Base-by-base conservation (phyloP, 176 grass and related monocot genomes). In the Avena sativa region DNA sequence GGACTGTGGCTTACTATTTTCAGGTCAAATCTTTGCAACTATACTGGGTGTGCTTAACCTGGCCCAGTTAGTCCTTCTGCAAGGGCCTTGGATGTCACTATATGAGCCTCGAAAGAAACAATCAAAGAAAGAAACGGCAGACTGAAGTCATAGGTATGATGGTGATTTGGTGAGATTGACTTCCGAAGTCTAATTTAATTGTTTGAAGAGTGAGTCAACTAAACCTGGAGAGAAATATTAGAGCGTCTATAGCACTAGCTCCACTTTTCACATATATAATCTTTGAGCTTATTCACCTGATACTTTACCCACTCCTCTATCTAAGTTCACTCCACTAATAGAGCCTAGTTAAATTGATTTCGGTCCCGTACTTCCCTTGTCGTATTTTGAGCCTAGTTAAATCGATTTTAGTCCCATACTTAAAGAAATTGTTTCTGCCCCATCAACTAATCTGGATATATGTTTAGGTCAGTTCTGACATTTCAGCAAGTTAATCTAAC, bases 1-100 rank as follows among this genome's bases (percentile, higher is more conserved):
- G 3, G 10, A 52, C 51, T 8, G 19, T 51, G 60, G 77, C 58
- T 63, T 55, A 16, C 28, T 71, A 17, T 88, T 85, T 85, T 43
- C 69, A 72, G 62, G 32, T 82, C 78, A 71, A 81, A 88, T 81
- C 16, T 62, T 74, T 52, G 59, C 66, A 71, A 21, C 52, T 81
- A 20, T 63, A 43, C 30, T 82, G 78, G 86, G 79, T 84, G 73
- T 71, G 15, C 53, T 63, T 15, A 16, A 30, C 63, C 28, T 64
- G 55, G 86, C 53, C 90, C 86, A 85, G 19, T 71, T 32, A 64
- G 62, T 85, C 71, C 61, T 81, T 17, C 49, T 2, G 9, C 30
- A 15, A 79, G 21, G 49, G 32, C 56, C 70, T n/a, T 61, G 43
- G 19, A 49, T 60, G 47, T 49, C 47, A 49, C 47, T 13, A 51